Percentiles rank a stretch among this genome's conserved stretches.
Conservation (phyloP, 2,329 filamentous ascomycete species). For the Venturia nashicola region DNA sequence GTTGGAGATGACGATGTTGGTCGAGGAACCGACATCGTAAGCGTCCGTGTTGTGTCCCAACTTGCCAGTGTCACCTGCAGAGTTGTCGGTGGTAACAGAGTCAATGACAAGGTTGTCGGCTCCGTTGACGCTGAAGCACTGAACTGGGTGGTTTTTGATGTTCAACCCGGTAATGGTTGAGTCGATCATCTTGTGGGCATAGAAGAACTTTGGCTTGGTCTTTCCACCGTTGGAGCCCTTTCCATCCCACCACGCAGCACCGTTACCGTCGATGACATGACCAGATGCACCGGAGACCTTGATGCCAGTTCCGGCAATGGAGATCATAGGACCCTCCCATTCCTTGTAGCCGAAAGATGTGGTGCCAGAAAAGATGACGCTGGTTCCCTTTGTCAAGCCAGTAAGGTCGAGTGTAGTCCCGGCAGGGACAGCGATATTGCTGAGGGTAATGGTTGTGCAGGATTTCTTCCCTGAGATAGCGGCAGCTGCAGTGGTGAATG, state of each 20-base stretch:
- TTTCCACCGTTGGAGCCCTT: slow-evolving; percentile 27
- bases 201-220: slow-evolving; percentile 12
- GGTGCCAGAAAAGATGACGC: slow-evolving; percentile 15
- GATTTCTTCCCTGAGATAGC: slow-evolving; percentile 4
- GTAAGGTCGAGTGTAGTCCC: slow-evolving; percentile 26
- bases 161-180: slow-evolving; percentile 34
- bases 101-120: slow-evolving; percentile 34
- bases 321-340: slow-evolving; percentile 8
- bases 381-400: slow-evolving; percentile 21
- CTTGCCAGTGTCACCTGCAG: slow-evolving; percentile 27
- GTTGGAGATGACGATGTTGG: slow-evolving; percentile 36
- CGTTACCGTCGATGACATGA: slow-evolving; percentile 44
- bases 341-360: slow-evolving; percentile 7
- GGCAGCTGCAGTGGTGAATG: slow-evolving; percentile 1
- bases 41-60: slow-evolving; percentile 41
- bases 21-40: slow-evolving; percentile 42
- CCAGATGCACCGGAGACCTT: slow-evolving; percentile 42
- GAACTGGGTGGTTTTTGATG: slow-evolving; percentile 43
- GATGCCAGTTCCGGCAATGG: slow-evolving; percentile 29
- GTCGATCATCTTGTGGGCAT: background rate
- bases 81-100: slow-evolving; percentile 45
- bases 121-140: slow-evolving; percentile 36
- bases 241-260: slow-evolving; percentile 37
- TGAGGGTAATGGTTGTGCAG: slow-evolving; percentile 27
- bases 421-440: slow-evolving; percentile 24